A percentile compares a stretch with the other conserved stretches of the same genome.
Conservation (phyloP, 306 rosid genomes). For the Trichosanthes truncata region DNA sequence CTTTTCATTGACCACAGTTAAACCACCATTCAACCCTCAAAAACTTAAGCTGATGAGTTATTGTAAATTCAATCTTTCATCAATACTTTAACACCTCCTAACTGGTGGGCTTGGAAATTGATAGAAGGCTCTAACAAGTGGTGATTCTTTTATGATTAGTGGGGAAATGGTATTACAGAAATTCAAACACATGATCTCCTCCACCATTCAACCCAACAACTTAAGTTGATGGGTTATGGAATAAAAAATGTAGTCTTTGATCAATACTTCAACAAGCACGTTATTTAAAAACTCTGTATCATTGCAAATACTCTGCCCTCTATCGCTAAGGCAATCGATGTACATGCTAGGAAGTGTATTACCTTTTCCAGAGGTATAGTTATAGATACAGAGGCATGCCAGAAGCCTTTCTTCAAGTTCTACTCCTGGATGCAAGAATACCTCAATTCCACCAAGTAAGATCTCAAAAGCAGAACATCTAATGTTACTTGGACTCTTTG, state of each 20-base stretch:
- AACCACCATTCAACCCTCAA: neutral
- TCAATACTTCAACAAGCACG: neutral
- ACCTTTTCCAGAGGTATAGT: slow-evolving; percentile 78
- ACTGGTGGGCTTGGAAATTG: neutral
- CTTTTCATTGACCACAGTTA: neutral
- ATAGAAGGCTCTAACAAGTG: neutral
- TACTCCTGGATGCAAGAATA: slow-evolving; percentile 62
- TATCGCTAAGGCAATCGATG: neutral
- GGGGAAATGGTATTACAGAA: neutral
- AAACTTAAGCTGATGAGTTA: too few relatives aligned
- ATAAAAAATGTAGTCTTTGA: neutral
- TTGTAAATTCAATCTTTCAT: too few relatives aligned
- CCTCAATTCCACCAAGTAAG: slow-evolving; percentile 49
- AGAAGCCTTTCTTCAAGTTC: slow-evolving; percentile 71
- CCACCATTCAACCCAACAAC: neutral
- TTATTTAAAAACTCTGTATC: neutral
- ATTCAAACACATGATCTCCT: neutral
- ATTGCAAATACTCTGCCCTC: neutral
- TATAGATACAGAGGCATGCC: slow-evolving; percentile 63
- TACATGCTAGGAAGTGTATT: neutral
- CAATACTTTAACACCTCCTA: too few relatives aligned
- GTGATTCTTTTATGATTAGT: neutral
- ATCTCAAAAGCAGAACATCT: slow-evolving; percentile 53
- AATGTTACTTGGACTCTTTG: slow-evolving; percentile 41
- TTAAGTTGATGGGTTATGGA: neutral